phyloP scores from a whole-genome alignment of 176 grass and related monocot genomes.

The Melocanna baccifera region DNA sequence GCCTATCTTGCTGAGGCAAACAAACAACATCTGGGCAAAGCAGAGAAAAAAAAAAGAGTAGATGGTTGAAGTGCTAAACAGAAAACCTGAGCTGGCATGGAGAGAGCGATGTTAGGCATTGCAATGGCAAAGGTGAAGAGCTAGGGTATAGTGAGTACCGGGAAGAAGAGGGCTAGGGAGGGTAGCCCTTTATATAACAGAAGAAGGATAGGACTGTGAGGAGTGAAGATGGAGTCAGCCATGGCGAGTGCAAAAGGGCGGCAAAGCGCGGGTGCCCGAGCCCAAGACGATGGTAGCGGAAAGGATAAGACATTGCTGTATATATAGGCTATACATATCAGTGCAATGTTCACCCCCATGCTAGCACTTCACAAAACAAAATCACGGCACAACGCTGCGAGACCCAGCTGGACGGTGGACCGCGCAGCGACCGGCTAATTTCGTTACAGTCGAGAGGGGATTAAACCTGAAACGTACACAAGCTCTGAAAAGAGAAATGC shows the following conservation, averaged over 20 bases:
- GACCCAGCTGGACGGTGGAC: neutral
- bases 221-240: neutral
- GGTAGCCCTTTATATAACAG: neutral
- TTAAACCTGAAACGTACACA: neutral
- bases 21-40: neutral
- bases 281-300: neutral
- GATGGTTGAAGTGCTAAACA: neutral
- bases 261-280: neutral
- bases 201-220: neutral
- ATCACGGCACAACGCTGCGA: neutral
- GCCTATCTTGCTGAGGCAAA: neutral
- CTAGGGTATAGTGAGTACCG: neutral
- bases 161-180: neutral
- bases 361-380: neutral
- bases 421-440: neutral
- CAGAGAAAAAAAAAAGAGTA: neutral
- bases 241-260: slow-evolving; percentile 16
- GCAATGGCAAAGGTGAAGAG: neutral
- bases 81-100: neutral
- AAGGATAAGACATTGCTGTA: slow-evolving; percentile 10
- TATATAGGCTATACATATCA: neutral
- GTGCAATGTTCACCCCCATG: neutral
- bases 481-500: neutral
- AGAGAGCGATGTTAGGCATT: neutral
- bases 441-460: neutral